Evolutionary conservation across 169 alveolate genomes (phyloP).

Genomic region (Plasmodium malariae): DNA sequence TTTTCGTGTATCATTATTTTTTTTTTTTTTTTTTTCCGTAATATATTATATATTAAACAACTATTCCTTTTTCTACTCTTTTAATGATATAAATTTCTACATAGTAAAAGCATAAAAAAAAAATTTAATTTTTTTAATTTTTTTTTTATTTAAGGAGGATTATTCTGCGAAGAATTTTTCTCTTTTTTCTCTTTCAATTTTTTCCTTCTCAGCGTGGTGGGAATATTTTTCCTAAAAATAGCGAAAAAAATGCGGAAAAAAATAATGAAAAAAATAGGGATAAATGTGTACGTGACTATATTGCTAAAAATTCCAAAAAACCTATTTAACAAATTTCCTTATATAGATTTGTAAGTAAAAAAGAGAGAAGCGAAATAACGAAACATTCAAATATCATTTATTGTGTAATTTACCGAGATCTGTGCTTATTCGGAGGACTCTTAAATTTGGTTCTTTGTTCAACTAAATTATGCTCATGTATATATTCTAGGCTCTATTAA

Average conservation of each 20-base stretch:
- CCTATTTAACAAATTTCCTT: no score
- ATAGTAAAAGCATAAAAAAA: neutral
- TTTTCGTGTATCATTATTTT: no score
- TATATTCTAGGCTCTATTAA: constrained; percentile 52
- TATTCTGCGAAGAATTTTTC: neutral
- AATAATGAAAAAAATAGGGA: neutral
- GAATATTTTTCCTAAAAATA: neutral
- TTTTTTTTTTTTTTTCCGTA: no score
- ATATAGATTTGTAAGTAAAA: no score
- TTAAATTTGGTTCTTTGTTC: constrained; percentile 10
- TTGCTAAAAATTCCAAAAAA: neutral
- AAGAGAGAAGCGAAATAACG: no score
- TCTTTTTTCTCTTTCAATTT: neutral
- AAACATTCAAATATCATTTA: no score
- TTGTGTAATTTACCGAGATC: no score
- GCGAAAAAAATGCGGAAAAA: neutral
- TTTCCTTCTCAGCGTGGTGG: constrained; percentile 2
- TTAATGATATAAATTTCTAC: neutral
- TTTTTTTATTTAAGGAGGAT: neutral
- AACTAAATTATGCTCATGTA: neutral
- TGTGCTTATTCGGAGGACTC: neutral
- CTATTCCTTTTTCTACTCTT: neutral
- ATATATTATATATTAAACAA: no score
- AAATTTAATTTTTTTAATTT: no score
- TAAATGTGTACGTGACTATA: neutral